Evolutionary conservation across 1,284 basidiomycete genomes (phyloP).

Genomic region (Ganoderma lucidum): DNA sequence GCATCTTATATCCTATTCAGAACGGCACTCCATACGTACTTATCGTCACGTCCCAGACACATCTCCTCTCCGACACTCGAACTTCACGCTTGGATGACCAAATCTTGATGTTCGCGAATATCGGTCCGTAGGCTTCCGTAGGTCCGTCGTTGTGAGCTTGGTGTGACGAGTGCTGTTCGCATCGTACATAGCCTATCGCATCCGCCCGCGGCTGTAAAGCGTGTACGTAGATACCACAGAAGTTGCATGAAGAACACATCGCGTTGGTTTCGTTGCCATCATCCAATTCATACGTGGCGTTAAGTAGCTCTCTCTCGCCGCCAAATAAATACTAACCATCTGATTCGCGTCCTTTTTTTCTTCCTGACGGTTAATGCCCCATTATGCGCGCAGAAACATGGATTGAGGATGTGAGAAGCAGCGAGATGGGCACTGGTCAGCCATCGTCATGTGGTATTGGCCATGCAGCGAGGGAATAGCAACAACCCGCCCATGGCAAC

Average conservation of each 20-base stretch:
- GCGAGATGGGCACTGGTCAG: no score
- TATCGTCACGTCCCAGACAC: not conserved
- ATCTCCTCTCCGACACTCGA: not conserved
- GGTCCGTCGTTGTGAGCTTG: not conserved
- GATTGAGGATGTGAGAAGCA: no score
- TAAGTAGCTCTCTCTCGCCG: no score
- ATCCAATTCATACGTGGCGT: no score
- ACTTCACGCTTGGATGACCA: constrained; percentile 1
- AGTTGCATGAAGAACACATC: not conserved
- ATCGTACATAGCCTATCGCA: not conserved
- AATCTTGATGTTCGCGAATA: not conserved
- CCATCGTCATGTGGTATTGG: not conserved
- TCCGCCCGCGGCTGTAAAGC: not conserved
- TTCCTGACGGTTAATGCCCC: no score
- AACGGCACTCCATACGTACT: not conserved
- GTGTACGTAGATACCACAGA: not conserved
- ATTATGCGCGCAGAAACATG: no score
- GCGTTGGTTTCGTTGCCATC: no score
- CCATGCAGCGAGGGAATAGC: not conserved
- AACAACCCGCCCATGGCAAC: not conserved
- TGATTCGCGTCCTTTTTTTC: no score
- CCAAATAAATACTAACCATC: no score
- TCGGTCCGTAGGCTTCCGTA: not conserved
- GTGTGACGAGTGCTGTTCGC: not conserved
- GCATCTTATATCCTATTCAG: not conserved